Conservation (phyloP, 768 basidiomycete species). For the Lactarius pseudohatsudake region DNA sequence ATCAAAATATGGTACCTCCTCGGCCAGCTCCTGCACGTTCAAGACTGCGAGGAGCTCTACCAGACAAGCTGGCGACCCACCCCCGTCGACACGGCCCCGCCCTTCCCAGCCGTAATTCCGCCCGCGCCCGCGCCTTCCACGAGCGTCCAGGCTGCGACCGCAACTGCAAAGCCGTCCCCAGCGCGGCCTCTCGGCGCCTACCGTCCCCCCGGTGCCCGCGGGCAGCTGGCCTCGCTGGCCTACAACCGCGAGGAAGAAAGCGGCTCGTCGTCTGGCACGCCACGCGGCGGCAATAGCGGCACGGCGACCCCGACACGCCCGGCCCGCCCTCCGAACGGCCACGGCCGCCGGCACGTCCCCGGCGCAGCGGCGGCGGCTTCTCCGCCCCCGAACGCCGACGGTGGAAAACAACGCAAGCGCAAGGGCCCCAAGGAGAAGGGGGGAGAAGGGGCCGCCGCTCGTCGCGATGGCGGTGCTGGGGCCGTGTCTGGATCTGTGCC, state of each 20-base stretch:
- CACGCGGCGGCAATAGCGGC: slow-evolving; percentile 48
- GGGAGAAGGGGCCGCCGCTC: slow-evolving; percentile 38
- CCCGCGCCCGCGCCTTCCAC: slow-evolving; percentile 63
- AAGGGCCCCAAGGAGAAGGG: slow-evolving; percentile 47
- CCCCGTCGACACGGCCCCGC: slow-evolving; percentile 59
- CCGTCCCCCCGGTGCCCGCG: slow-evolving; percentile 90
- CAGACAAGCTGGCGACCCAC: slow-evolving; percentile 83
- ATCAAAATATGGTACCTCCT: slow-evolving; percentile 95
- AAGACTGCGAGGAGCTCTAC: slow-evolving; percentile 84
- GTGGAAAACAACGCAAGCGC: slow-evolving; percentile 58
- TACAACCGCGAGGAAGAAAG: slow-evolving; percentile 94
- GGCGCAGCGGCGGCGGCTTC: slow-evolving; percentile 51
- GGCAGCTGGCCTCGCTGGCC: slow-evolving; percentile 80
- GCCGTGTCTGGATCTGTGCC: neutral
- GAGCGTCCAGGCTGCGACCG: slow-evolving; percentile 51
- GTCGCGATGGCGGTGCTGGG: slow-evolving; percentile 32
- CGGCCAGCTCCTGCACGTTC: slow-evolving; percentile 83
- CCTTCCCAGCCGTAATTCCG: slow-evolving; percentile 68
- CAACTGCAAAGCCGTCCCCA: slow-evolving; percentile 53
- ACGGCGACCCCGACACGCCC: slow-evolving; percentile 61
- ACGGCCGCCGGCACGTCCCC: slow-evolving; percentile 63
- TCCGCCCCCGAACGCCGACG: slow-evolving; percentile 46
- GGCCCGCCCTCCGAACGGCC: slow-evolving; percentile 54
- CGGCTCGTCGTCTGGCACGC: slow-evolving; percentile 46
- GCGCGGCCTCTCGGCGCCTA: slow-evolving; percentile 84